These are phyloP conservation scores for Thermothelomyces thermophilus DNA, from an alignment of 2,329 filamentous ascomycete species.

Conservation along the genomic window DNA sequence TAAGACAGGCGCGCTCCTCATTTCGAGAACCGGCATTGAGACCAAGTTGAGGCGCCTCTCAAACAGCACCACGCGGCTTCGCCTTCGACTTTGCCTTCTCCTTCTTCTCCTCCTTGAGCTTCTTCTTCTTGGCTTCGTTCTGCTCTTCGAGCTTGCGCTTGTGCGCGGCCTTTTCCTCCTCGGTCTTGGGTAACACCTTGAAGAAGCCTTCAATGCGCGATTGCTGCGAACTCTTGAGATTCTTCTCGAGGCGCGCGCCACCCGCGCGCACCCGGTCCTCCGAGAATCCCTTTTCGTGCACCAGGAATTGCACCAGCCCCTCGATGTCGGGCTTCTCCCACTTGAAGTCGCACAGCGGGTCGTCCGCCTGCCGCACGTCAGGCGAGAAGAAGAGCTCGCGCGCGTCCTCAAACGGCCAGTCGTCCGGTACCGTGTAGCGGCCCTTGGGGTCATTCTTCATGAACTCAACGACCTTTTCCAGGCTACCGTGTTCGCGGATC, in stretches of 20 bases:
- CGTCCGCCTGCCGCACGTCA: slow-evolving; percentile 75
- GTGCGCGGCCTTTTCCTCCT: slow-evolving; percentile 72
- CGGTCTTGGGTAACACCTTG: slow-evolving; percentile 83
- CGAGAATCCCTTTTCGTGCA: slow-evolving; percentile 91
- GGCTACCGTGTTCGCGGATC: slow-evolving; percentile 81
- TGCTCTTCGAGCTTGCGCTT: slow-evolving; percentile 95
- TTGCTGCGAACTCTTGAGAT: slow-evolving; percentile 85
- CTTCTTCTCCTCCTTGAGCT: slow-evolving; percentile 88
- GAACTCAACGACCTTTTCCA: slow-evolving; percentile 79
- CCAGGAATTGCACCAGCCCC: slow-evolving; percentile 81
- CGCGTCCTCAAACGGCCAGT: slow-evolving; percentile 93
- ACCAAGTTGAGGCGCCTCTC: not conserved
- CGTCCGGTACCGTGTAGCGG: slow-evolving; percentile 83
- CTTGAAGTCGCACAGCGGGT: slow-evolving; percentile 90
- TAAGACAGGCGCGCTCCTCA: not conserved
- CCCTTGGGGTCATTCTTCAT: slow-evolving; percentile 70
- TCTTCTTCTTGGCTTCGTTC: slow-evolving; percentile 89
- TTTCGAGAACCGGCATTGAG: too few species aligned
- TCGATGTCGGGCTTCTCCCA: slow-evolving; percentile 94
- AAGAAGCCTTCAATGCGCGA: slow-evolving; percentile 93
- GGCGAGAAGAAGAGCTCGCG: slow-evolving; percentile 87
- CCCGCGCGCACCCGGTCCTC: slow-evolving; percentile 84
- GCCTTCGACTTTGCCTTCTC: slow-evolving; percentile 87
- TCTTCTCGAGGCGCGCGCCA: slow-evolving; percentile 77
- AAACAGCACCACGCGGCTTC: slow-evolving; percentile 66